Evolutionary conservation across 1,284 basidiomycete genomes (phyloP).

Genomic region (Omphalotus olearius): DNA sequence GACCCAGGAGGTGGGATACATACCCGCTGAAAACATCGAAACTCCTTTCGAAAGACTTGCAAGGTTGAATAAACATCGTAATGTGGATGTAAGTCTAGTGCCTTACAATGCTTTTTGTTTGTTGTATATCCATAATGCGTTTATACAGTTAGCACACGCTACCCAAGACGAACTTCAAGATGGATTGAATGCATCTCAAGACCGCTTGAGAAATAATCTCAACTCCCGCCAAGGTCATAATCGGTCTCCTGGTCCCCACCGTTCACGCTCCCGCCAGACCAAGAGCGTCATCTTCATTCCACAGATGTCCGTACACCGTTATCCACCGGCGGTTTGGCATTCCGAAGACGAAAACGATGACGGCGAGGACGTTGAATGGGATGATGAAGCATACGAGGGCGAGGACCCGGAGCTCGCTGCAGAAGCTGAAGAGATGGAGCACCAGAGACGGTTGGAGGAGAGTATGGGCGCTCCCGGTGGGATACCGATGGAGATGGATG

Average conservation of each 20-base stretch:
- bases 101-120: not conserved
- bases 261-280: slow-evolving; percentile 18
- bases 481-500: slow-evolving; percentile 57
- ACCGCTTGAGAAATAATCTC: slow-evolving; percentile 49
- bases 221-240: slow-evolving; percentile 43
- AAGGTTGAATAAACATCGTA: slow-evolving; percentile 94
- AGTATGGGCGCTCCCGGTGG: slow-evolving; percentile 16
- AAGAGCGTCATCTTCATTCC: slow-evolving; percentile 58
- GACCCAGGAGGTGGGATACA: slow-evolving; percentile 99
- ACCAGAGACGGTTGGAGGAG: slow-evolving; percentile 26
- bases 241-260: slow-evolving; percentile 39
- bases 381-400: slow-evolving; percentile 67
- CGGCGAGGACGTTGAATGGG: slow-evolving; percentile 63
- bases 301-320: slow-evolving; percentile 58
- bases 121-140: slow-evolving; percentile 1
- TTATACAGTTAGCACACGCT: slow-evolving; percentile 63
- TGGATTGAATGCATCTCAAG: slow-evolving; percentile 41
- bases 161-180: slow-evolving; percentile 67
- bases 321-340: slow-evolving; percentile 77
- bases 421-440: slow-evolving; percentile 35
- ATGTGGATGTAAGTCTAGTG: slow-evolving; percentile 80
- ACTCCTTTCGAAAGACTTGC: slow-evolving; percentile 97
- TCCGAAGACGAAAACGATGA: slow-evolving; percentile 73
- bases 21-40: slow-evolving; percentile 99
- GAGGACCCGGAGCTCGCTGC: slow-evolving; percentile 61